These are phyloP conservation scores for Phyllostachys edulis DNA, from an alignment of 176 grass and related monocot genomes.

Conservation along the genomic window DNA sequence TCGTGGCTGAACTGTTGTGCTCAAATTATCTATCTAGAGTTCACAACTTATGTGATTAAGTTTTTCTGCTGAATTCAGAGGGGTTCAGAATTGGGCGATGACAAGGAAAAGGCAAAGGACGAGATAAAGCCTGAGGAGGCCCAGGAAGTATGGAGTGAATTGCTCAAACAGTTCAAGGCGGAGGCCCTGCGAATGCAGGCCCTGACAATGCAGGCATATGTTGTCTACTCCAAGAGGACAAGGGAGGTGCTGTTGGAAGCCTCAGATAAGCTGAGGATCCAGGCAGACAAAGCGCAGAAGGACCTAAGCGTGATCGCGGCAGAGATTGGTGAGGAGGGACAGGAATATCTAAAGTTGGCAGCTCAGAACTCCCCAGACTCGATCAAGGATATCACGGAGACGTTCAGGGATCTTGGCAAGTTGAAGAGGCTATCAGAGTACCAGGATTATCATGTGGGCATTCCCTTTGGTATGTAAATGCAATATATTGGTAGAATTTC, in stretches of 20 bases:
- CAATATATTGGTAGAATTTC: not conserved
- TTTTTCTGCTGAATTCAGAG: slow-evolving; percentile 10
- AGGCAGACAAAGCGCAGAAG: slow-evolving; percentile 75
- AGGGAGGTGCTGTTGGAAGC: slow-evolving; percentile 61
- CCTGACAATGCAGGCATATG: slow-evolving; percentile 51
- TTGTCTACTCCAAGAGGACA: slow-evolving; percentile 67
- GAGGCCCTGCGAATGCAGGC: slow-evolving; percentile 65
- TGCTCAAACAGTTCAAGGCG: slow-evolving; percentile 65
- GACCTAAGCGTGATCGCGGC: slow-evolving; percentile 54
- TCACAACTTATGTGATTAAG: not conserved
- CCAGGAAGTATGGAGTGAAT: slow-evolving; percentile 61
- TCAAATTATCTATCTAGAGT: not conserved
- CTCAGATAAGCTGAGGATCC: slow-evolving; percentile 72
- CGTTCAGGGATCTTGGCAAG: slow-evolving; percentile 48
- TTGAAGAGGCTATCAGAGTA: slow-evolving; percentile 60
- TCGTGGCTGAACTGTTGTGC: not conserved
- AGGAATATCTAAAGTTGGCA: slow-evolving; percentile 71
- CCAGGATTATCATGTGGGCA: slow-evolving; percentile 80
- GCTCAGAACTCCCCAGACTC: slow-evolving; percentile 76
- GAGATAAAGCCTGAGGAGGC: slow-evolving; percentile 54
- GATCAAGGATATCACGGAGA: slow-evolving; percentile 60
- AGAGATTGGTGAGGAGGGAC: slow-evolving; percentile 73
- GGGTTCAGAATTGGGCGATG: slow-evolving; percentile 12
- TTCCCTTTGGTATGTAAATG: slow-evolving; percentile 73
- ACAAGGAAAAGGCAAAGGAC: slow-evolving; percentile 15